phyloP scores from a whole-genome alignment of 495 filamentous ascomycete species.

The Annulohypoxylon stygium region DNA sequence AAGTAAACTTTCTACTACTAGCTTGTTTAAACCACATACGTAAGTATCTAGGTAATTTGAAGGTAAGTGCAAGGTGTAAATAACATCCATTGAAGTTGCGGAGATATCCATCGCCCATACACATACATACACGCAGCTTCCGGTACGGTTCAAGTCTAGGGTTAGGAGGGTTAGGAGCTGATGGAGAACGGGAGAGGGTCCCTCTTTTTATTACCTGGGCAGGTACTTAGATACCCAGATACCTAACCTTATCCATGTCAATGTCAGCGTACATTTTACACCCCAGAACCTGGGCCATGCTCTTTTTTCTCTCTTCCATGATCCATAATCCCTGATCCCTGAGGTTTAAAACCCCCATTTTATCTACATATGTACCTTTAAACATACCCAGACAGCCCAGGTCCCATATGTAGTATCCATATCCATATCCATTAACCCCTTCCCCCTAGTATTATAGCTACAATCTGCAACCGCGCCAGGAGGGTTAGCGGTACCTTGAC shows the following conservation, averaged over 20 bases:
- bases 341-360: constrained; percentile 9
- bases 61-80: constrained; percentile 6
- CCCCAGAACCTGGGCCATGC: constrained; percentile 32
- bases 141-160: background rate
- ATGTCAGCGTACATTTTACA: constrained; percentile 17
- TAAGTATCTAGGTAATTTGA: background rate
- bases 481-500: constrained; percentile 18
- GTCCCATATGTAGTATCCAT: background rate
- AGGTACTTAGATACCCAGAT: constrained; percentile 1
- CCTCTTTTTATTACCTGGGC: background rate
- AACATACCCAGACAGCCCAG: constrained; percentile 2
- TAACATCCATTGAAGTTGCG: background rate
- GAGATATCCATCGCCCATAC: constrained; percentile 4
- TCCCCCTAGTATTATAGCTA: constrained; percentile 24
- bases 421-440: constrained; percentile 11
- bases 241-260: constrained; percentile 22
- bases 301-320: constrained; percentile 21
- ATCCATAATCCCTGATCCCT: constrained; percentile 35
- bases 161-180: background rate
- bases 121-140: background rate
- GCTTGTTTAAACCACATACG: background rate
- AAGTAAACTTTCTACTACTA: background rate
- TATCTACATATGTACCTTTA: constrained; percentile 13
- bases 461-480: constrained; percentile 18
- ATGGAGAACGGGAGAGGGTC: constrained; percentile 1